A percentile compares a stretch with the other conserved stretches of the same genome.
Conservation (phyloP, 257 asterid species). For the Solanum virginianum region DNA sequence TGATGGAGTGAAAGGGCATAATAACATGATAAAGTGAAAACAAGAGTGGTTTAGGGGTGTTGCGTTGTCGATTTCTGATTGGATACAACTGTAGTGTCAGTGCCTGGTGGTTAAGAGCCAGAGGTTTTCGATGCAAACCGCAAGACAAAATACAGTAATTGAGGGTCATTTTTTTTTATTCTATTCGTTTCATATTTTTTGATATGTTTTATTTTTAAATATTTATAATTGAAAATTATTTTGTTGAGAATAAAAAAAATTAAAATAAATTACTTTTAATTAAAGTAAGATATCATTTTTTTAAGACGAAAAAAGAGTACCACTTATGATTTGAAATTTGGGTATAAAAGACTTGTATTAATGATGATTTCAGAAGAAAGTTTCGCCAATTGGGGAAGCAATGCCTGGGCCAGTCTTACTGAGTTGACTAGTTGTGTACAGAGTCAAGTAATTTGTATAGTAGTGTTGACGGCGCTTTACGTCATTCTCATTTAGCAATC, state of each 20-base stretch:
- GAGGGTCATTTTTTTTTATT: not conserved
- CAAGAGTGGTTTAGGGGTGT: not conserved
- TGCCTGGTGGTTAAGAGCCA: conserved; percentile 5
- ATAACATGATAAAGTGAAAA: conserved; percentile 2
- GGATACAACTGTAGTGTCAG: conserved; percentile 1
- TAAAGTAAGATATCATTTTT: no score
- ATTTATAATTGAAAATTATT: no score
- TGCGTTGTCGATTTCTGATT: conserved; percentile 40
- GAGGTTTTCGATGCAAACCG: not conserved
- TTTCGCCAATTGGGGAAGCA: no score
- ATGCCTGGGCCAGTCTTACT: not conserved
- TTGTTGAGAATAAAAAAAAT: no score
- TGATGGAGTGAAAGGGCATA: not conserved
- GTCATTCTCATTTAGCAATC: not conserved
- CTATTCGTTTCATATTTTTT: no score
- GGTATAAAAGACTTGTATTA: no score
- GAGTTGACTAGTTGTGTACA: not conserved
- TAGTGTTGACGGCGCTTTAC: not conserved
- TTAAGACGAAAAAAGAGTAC: no score
- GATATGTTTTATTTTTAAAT: no score
- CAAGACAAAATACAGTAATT: not conserved
- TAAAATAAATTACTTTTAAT: no score
- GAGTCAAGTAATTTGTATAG: no score
- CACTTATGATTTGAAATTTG: no score
- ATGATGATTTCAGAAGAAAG: no score